Percentiles rank a stretch among this genome's conserved stretches.
These are phyloP conservation scores for Moelleriella libera DNA, from an alignment of 2,329 filamentous ascomycete genomes.

Conservation along the genomic window DNA sequence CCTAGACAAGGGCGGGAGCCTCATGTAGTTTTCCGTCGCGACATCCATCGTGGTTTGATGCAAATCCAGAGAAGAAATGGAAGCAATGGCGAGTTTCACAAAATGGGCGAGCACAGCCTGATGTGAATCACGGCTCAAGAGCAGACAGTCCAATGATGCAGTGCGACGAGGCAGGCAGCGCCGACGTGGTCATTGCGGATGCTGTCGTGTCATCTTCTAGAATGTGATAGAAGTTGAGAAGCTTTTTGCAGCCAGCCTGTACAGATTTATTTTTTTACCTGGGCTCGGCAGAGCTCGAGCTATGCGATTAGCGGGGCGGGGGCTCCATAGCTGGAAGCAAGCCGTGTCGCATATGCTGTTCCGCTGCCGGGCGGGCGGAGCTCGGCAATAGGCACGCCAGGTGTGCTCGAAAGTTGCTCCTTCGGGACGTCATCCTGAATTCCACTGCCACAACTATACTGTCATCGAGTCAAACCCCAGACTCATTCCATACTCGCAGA, in stretches of 20 bases:
- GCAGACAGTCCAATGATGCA: constrained; percentile 12
- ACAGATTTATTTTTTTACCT: constrained; percentile 1
- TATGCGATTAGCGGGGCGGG: constrained; percentile 6
- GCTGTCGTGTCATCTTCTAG: constrained; percentile 19
- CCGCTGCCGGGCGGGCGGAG: no score
- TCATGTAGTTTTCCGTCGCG: constrained; percentile 21
- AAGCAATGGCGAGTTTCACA: constrained; percentile 4
- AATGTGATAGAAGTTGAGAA: neutral
- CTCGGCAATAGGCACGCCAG: no score
- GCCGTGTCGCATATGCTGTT: no score
- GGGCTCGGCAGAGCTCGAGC: neutral
- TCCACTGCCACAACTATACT: no score
- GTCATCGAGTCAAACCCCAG: no score
- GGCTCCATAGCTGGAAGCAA: neutral
- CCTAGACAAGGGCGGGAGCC: constrained; percentile 26
- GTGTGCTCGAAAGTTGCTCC: no score
- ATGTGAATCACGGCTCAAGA: neutral
- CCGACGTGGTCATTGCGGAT: constrained; percentile 15
- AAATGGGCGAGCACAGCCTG: neutral
- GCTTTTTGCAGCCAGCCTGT: constrained; percentile 3
- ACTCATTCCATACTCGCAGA: no score
- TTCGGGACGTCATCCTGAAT: no score
- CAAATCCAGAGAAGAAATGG: neutral
- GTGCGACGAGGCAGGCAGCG: constrained; percentile 8
- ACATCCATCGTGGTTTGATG: constrained; percentile 14